Evolutionary conservation across 805 yeast species (phyloP), one percentile per base, ranked within the genome.

Genomic region (Debaryomyces hansenii): DNA sequence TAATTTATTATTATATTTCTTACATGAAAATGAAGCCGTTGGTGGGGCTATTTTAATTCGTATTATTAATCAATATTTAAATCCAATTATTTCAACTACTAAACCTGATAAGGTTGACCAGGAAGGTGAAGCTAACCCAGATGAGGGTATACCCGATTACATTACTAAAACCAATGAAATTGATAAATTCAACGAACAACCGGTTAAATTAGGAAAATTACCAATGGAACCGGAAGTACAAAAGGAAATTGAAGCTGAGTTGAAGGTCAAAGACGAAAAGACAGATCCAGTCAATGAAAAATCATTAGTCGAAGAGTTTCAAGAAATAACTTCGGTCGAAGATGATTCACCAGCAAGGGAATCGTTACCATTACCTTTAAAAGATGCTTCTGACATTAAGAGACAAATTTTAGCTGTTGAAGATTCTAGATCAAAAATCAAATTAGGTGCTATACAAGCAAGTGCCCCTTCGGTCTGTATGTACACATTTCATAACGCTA

Each of bases 401-500:
- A 70, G 88, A 48, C 92, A 87, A 60, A 84, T 92, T 16, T 74
- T 82, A 50, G 79, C 83, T 47, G 88, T 94, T 27, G 88, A 83
- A 57, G 98, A 92, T 64, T 82, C 92, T 7, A 76, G 96, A 49
- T 80, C 87, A 29, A 81, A 85, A 51, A 82, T 92, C 48, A 78
- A 74, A 53, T 63, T 92, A 42, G 74, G 84, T 4, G 44, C 59
- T 6, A 67, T 79, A 28, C 96, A 87, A 67, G 86, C 95, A 4
- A 74, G 90, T 18, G 80, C 92, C 20, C 99, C 99, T 18, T 87
- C 96, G 46, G 96, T 92, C 31, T 94, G 98, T 67, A 89, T 92
- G 96, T 94, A 94, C 72, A 92, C 98, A 0, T 91, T 94, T 71
- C 99, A 94, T 73, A 94, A 94, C 67, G 88, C 97, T 9, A 85